Evolutionary conservation across 345 rosid species (phyloP).

Genomic region (Aquilaria malaccensis): DNA sequence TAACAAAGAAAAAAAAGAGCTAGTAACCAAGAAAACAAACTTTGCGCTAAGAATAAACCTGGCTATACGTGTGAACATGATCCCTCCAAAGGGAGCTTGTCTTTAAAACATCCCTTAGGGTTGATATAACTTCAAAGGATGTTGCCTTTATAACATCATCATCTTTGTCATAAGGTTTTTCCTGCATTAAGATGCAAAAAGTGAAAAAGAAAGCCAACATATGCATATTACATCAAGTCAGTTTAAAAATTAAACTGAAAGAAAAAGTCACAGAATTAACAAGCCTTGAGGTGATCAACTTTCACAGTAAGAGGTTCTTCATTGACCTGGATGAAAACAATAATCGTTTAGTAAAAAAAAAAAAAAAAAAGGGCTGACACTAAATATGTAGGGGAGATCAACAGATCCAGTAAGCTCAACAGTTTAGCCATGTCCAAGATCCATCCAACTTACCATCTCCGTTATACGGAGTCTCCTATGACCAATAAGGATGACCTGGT

Average conservation of each 20-base stretch:
- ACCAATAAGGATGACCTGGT: constrained; percentile 91
- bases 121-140: constrained; percentile 92
- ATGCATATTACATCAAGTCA: not conserved
- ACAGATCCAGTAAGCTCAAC: not conserved
- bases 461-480: constrained; percentile 87
- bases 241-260: not conserved
- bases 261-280: constrained; percentile 4
- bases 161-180: constrained; percentile 81
- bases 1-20: constrained; percentile 2
- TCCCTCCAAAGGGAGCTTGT: constrained; percentile 93
- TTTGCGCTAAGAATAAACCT: constrained; percentile 33
- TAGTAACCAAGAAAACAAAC: not conserved
- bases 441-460: constrained; percentile 64
- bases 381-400: not conserved
- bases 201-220: not conserved
- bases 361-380: constrained; percentile 2
- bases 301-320: constrained; percentile 94
- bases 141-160: constrained; percentile 95
- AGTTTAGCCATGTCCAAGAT: not conserved
- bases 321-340: constrained; percentile 48
- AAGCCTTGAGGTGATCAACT: constrained; percentile 95
- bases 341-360: constrained; percentile 3
- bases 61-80: constrained; percentile 89
- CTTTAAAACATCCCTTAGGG: constrained; percentile 83
- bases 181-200: constrained; percentile 35